Conservation (phyloP, 768 basidiomycete species). For the Pulveroboletus sp. region DNA sequence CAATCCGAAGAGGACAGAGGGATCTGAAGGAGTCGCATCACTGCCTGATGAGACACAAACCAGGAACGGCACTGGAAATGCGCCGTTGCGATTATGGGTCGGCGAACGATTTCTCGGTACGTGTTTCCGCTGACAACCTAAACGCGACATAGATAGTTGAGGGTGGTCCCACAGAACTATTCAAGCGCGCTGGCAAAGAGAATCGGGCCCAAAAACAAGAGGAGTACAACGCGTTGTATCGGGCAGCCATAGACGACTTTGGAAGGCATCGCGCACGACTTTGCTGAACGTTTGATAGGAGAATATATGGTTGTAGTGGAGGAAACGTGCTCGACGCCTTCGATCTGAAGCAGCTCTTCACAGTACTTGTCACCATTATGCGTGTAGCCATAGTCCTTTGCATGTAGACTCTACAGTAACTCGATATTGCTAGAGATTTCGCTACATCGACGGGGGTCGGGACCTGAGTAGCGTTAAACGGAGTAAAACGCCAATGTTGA, state of each 20-base stretch:
- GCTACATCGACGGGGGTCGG: not conserved
- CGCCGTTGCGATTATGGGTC: conserved; percentile 63
- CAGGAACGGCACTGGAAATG: conserved; percentile 50
- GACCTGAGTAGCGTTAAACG: not conserved
- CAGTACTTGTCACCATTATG: not conserved
- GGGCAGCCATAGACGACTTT: conserved; percentile 21
- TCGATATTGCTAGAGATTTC: not conserved
- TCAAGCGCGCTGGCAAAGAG: conserved; percentile 51
- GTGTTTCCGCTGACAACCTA: conserved; percentile 3
- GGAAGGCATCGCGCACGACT: conserved; percentile 12
- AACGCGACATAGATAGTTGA: not conserved
- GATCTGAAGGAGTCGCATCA: not conserved
- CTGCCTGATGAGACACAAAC: conserved; percentile 4
- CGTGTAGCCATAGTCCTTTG: conserved; percentile 10
- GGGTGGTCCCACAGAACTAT: conserved; percentile 41
- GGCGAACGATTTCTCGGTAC: conserved; percentile 64
- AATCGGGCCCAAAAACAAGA: conserved; percentile 44
- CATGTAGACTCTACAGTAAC: not conserved
- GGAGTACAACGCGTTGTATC: conserved; percentile 36
- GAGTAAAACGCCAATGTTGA: not conserved
- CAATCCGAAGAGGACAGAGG: conserved; percentile 19
- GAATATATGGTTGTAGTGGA: not conserved
- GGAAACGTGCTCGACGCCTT: not conserved
- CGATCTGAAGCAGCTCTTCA: not conserved
- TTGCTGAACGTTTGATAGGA: conserved; percentile 6